A percentile compares a stretch with the other conserved stretches of the same genome.
Evolutionary conservation across 495 filamentous ascomycete species (phyloP).

Genomic region (Hyaloscypha bicolor): DNA sequence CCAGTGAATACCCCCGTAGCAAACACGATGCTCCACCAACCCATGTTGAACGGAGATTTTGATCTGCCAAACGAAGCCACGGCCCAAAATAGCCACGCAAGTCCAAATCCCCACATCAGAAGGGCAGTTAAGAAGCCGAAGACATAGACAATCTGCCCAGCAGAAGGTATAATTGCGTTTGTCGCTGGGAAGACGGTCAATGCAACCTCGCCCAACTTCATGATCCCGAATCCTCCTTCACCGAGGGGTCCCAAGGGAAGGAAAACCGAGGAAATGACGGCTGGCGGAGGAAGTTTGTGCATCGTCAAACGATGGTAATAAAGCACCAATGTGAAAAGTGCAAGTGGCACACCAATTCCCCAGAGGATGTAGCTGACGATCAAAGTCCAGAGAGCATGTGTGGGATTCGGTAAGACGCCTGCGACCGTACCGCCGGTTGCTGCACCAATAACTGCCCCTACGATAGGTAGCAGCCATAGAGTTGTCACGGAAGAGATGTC

Average conservation of each 20-base stretch:
- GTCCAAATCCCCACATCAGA: constrained; percentile 61
- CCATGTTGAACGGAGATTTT: constrained; percentile 59
- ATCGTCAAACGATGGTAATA: constrained; percentile 62
- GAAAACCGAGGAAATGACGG: constrained; percentile 60
- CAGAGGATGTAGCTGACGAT: constrained; percentile 60
- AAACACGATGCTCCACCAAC: constrained; percentile 68
- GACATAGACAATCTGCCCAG: constrained; percentile 55
- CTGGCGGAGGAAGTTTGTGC: constrained; percentile 57
- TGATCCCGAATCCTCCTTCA: constrained; percentile 57
- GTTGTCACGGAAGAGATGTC: constrained; percentile 50
- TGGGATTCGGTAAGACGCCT: constrained; percentile 45
- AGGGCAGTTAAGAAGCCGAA: constrained; percentile 54
- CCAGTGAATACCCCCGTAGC: constrained; percentile 56
- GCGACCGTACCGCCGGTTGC: constrained; percentile 60
- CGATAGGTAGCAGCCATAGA: constrained; percentile 61
- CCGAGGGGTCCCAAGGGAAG: constrained; percentile 63
- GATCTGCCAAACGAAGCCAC: constrained; percentile 32
- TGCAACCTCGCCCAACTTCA: constrained; percentile 56
- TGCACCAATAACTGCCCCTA: constrained; percentile 55
- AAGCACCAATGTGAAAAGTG: constrained; percentile 54
- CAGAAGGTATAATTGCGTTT: constrained; percentile 39
- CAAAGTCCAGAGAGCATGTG: constrained; percentile 58
- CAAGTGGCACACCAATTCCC: constrained; percentile 58
- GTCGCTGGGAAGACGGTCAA: constrained; percentile 52
- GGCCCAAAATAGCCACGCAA: constrained; percentile 65